Percentiles rank a stretch among this genome's conserved stretches.
These are phyloP conservation scores for Botryotinia globosa DNA, from an alignment of 2,329 filamentous ascomycete genomes.

Conservation along the genomic window DNA sequence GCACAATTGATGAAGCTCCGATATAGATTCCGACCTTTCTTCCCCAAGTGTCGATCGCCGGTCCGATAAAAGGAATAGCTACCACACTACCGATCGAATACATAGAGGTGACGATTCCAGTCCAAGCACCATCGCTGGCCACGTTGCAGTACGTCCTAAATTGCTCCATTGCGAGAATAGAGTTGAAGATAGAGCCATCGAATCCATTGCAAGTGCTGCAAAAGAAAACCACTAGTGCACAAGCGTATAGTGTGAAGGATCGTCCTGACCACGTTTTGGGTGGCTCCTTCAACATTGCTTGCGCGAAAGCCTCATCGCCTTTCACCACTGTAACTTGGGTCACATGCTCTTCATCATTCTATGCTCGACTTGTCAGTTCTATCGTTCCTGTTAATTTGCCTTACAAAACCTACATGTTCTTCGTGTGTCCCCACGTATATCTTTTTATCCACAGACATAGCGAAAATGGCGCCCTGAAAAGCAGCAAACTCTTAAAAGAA, in stretches of 20 bases:
- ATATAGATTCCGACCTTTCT: constrained; percentile 47
- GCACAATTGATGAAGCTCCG: constrained; percentile 43
- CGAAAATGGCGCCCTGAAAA: background rate
- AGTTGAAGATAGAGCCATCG: constrained; percentile 49
- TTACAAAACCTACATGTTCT: background rate
- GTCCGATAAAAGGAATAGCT: constrained; percentile 48
- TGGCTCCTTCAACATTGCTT: constrained; percentile 53
- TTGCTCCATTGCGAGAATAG: constrained; percentile 43
- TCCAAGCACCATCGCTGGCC: constrained; percentile 44
- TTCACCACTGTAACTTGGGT: constrained; percentile 31
- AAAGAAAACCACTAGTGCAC: constrained; percentile 47
- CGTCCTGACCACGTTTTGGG: constrained; percentile 41
- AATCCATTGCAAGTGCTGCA: constrained; percentile 52
- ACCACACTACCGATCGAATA: constrained; percentile 50
- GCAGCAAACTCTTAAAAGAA: background rate
- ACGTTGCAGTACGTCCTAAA: constrained; percentile 43
- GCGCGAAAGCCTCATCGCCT: constrained; percentile 50
- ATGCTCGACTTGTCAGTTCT: background rate
- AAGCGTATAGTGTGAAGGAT: constrained; percentile 44
- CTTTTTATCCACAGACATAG: constrained; percentile 1
- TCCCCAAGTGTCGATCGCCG: constrained; percentile 47
- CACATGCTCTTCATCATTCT: background rate
- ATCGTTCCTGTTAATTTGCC: background rate
- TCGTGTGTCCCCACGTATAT: background rate
- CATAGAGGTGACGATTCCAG: constrained; percentile 50